phyloP scores from a whole-genome alignment of 441 rosid genomes.

The Brassica hybrid region DNA sequence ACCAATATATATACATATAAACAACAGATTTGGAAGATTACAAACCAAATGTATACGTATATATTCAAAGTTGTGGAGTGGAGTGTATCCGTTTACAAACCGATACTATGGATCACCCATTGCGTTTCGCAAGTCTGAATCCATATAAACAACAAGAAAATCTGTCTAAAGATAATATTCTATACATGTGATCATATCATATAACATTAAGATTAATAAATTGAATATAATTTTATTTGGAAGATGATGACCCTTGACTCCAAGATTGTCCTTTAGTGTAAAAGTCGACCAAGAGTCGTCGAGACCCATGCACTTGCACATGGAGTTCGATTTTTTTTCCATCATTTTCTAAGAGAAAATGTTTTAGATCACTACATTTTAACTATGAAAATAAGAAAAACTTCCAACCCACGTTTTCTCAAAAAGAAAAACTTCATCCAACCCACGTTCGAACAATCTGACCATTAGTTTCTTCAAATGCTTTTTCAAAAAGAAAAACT shows the following conservation, averaged over 20 bases:
- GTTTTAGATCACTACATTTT: background rate
- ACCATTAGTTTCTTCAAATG: too few relatives aligned
- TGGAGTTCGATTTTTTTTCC: background rate
- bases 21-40: slow-evolving; percentile 1
- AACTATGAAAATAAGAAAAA: too few relatives aligned
- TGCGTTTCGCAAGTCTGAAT: background rate
- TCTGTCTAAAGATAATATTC: background rate
- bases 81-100: background rate
- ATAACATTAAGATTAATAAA: slow-evolving; percentile 8
- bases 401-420: too few relatives aligned
- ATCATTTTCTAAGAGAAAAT: background rate
- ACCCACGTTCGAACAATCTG: too few relatives aligned
- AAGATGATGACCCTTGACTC: slow-evolving; percentile 19
- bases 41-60: background rate
- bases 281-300: slow-evolving; percentile 20
- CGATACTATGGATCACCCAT: background rate
- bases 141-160: background rate
- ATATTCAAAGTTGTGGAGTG: background rate
- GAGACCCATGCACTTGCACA: slow-evolving; percentile 30
- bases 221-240: slow-evolving; percentile 5
- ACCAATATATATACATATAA: background rate
- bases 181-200: slow-evolving; percentile 3
- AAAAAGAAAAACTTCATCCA: too few relatives aligned
- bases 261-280: slow-evolving; percentile 31
- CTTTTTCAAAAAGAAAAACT: background rate